Base-by-base conservation (phyloP, 1,139 yeast species). In the Magnusiomyces starmeri region DNA sequence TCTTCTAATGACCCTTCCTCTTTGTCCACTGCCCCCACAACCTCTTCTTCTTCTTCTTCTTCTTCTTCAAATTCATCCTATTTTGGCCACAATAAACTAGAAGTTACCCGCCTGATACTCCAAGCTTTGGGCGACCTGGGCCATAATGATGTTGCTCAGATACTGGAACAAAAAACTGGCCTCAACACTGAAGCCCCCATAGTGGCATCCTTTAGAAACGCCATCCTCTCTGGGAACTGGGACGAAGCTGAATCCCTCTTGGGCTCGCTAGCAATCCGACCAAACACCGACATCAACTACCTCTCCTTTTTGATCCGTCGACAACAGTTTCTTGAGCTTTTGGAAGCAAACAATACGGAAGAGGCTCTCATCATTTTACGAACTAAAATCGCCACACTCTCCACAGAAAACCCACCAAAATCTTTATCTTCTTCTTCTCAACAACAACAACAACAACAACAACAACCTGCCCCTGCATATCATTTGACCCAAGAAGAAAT, bases 91-190 rank as follows among this genome's bases (percentile, higher is more conserved):
- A 67, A 70, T 57, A 68, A 65, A 43, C 62, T 61, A 16, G 81
- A 79, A 59, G 68, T 77, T 12, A 72, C 80, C 1, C 70, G 79
- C 48, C 64, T 79, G 25, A 60, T 79, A 37, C 72, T 78, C 32
- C 81, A 78, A 57, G 66, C 79, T 1, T 62, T 79, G 48, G 63
- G 66, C 40, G 82, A 78, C 54, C 56, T 78, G 53, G 83, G 82
- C 2, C 76, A 75, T 58, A 54, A 63, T 7, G 59, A 65, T 10
- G 63, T 77, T 1, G 75, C 78, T 0, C 56, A 62, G 10, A 51
- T 59, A 2, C 64, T 79, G 45, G 75, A 75, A 52, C 56, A 61
- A 9, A 73, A 75, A 53, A 73, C 81, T n/a, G 67, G 73, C 48
- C 65, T 66, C 41, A 65, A 63, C 14, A 62, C 67, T 45, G 71